Evolutionary conservation across 2,329 filamentous ascomycete genomes (phyloP).

Genomic region (Aspergillus hiratsukae): DNA sequence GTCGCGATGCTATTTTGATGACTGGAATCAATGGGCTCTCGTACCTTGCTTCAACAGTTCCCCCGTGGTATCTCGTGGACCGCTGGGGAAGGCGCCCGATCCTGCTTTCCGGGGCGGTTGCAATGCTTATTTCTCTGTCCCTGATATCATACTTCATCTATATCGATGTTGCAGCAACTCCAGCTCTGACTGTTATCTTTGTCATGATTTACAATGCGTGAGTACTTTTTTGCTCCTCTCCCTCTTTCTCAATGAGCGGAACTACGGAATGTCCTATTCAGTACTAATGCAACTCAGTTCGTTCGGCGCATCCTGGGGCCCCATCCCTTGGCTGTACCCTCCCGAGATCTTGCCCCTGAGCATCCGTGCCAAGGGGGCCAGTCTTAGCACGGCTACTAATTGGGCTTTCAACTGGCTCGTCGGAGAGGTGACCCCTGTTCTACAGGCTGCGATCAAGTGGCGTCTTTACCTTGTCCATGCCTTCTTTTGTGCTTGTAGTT

Average conservation of each 20-base stretch:
- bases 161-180: slow-evolving; percentile 72
- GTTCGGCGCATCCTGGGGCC: slow-evolving; percentile 96
- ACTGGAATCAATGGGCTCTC: slow-evolving; percentile 92
- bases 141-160: slow-evolving; percentile 93
- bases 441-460: slow-evolving; percentile 92
- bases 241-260: neutral
- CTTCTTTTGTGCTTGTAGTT: slow-evolving; percentile 93
- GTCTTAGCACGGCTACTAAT: slow-evolving; percentile 91
- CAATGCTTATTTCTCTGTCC: slow-evolving; percentile 84
- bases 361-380: slow-evolving; percentile 94
- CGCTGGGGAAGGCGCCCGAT: slow-evolving; percentile 85
- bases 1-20: slow-evolving; percentile 89
- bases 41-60: slow-evolving; percentile 87
- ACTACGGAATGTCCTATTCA: neutral
- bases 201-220: slow-evolving; percentile 95
- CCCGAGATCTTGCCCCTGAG: slow-evolving; percentile 97
- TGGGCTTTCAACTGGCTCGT: slow-evolving; percentile 99
- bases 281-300: slow-evolving; percentile 39
- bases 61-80: slow-evolving; percentile 96
- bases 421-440: slow-evolving; percentile 86
- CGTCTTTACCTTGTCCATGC: slow-evolving; percentile 91
- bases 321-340: slow-evolving; percentile 96
- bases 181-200: slow-evolving; percentile 80
- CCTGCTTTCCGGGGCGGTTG: slow-evolving; percentile 79
- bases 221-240: neutral